These are phyloP conservation scores for Spiraea crenata DNA, from an alignment of 331 rosid species.

Conservation along the genomic window DNA sequence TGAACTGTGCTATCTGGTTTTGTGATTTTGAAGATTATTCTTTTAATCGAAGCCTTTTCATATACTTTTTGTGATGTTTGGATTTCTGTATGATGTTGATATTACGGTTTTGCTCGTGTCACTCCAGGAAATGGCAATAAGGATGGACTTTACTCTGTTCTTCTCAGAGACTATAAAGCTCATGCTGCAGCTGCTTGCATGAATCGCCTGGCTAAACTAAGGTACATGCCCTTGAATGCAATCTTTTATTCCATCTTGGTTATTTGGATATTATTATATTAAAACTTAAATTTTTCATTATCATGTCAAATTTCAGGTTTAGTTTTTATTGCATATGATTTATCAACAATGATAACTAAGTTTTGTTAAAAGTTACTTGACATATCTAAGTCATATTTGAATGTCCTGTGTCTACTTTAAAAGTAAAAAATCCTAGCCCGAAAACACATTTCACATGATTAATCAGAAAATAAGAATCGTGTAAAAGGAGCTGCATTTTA, in stretches of 20 bases:
- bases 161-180: slow-evolving; percentile 83
- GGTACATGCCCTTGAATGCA: slow-evolving; percentile 40
- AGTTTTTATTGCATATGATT: not conserved
- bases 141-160: slow-evolving; percentile 90
- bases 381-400: not conserved
- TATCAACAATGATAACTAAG: not conserved
- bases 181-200: slow-evolving; percentile 94
- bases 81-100: slow-evolving; percentile 6
- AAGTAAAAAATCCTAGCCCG: not conserved
- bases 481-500: not conserved
- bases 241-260: slow-evolving; percentile 16
- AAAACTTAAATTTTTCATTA: not conserved
- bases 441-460: not conserved
- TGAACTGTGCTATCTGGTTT: not conserved
- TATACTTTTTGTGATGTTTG: not conserved
- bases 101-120: slow-evolving; percentile 12
- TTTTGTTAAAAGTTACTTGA: not conserved
- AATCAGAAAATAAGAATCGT: not conserved
- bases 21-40: not conserved
- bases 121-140: slow-evolving; percentile 85
- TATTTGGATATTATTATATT: not conserved
- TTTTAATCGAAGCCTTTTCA: not conserved
- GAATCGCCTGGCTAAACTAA: slow-evolving; percentile 94
- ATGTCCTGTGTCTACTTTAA: no score
- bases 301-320: not conserved